Conservation (phyloP, 208 protist species). For the Acanthamoeba castellanii region DNA sequence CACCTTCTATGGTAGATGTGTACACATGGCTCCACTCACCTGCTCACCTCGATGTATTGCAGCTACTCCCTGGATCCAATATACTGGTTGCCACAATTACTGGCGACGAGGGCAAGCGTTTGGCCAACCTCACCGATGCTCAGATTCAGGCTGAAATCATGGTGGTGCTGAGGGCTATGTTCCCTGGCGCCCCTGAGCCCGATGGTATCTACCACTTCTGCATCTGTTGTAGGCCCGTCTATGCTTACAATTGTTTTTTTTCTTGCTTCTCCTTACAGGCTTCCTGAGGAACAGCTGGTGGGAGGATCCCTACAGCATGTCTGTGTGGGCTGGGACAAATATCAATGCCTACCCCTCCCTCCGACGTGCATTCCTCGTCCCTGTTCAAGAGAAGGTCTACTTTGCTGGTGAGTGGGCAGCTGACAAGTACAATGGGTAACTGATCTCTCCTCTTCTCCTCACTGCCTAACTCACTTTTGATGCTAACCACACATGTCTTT, state of each 20-base stretch:
- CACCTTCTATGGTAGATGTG: no score
- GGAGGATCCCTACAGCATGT: background rate
- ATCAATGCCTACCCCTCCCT: background rate
- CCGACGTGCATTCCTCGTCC: background rate
- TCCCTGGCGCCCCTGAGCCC: background rate
- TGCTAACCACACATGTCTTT: background rate
- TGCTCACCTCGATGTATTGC: background rate
- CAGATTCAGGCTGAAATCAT: background rate
- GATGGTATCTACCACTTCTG: background rate
- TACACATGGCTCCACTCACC: no score
- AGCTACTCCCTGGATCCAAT: conserved; percentile 6
- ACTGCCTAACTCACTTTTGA: background rate
- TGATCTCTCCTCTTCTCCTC: no score
- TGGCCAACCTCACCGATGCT: background rate
- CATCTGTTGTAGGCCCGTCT: background rate
- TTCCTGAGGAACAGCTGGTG: background rate
- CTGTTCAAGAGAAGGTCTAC: background rate
- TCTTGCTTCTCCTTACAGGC: background rate
- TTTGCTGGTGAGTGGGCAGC: conserved; percentile 15
- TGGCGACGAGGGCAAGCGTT: background rate
- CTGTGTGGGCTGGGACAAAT: background rate
- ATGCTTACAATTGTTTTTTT: background rate
- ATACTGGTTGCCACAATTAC: background rate
- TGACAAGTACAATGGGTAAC: conserved; percentile 3
- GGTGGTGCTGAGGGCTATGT: background rate